These are phyloP conservation scores for Macrotyloma uniflorum DNA, from an alignment of 306 rosid species.

Conservation along the genomic window DNA sequence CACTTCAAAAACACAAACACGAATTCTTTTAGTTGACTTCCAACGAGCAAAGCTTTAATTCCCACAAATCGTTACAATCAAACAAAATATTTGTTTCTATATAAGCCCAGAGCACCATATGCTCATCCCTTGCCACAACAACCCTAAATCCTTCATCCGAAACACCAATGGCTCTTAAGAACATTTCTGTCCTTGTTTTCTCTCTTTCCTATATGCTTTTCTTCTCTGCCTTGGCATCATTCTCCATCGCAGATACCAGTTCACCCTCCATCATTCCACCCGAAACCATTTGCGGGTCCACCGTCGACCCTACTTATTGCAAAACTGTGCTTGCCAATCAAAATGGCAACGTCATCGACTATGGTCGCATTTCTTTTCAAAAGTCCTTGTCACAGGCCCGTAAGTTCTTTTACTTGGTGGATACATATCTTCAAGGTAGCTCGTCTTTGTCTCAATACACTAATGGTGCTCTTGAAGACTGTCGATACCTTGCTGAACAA, in stretches of 20 bases:
- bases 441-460: constrained; percentile 53
- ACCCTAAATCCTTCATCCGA: background rate
- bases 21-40: constrained; percentile 28
- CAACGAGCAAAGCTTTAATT: background rate
- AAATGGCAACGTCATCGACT: constrained; percentile 55
- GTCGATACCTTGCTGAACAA: constrained; percentile 51
- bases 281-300: constrained; percentile 53
- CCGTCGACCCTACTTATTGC: constrained; percentile 64
- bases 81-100: constrained; percentile 31
- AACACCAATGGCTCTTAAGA: constrained; percentile 45
- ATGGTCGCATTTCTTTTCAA: constrained; percentile 54
- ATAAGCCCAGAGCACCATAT: constrained; percentile 28
- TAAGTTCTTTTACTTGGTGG: constrained; percentile 45
- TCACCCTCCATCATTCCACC: constrained; percentile 30
- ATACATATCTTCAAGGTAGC: constrained; percentile 43
- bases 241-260: constrained; percentile 33
- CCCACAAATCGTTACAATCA: background rate
- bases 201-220: constrained; percentile 1
- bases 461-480: constrained; percentile 70
- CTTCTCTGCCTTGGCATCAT: background rate
- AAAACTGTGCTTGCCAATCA: constrained; percentile 49
- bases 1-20: constrained; percentile 1
- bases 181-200: background rate
- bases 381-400: constrained; percentile 67
- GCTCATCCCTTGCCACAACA: constrained; percentile 7